Base-by-base conservation (phyloP, 2,329 filamentous ascomycete genomes). In the Colletotrichum coccodes region DNA sequence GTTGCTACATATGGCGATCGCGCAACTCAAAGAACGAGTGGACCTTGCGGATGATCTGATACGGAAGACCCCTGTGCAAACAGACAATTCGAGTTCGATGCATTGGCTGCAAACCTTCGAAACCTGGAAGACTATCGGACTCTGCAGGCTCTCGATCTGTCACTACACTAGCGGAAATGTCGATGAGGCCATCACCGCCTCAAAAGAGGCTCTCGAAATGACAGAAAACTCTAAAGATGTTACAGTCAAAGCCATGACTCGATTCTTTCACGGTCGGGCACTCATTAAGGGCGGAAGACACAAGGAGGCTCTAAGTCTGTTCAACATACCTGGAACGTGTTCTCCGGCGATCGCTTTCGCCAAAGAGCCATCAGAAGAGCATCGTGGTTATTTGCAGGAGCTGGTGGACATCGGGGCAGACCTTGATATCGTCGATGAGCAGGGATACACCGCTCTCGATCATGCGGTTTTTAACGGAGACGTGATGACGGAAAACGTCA, bases 341-440 rank as follows among this genome's bases (percentile, higher is more conserved):
- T 76, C 79, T 0, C 76, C 79, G 6, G 76, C 76, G n/a, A 78
- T 80, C 23, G 79, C 78, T 1, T 70, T 83, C 21, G 79, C 76
- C 71, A 81, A 79, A 61, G 81, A 82, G 62, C 79, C 79, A 0
- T 81, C 77, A 0, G 68, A 71, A 1, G 80, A 83, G 70, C 74
- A 82, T 60, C 71, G 75, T 0, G 60, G 71, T 1, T 81, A 81
- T 61, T 68, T 82, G 3, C 59, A 59, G 7, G 75, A 79, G 40
- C 66, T 82, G 32, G 70, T 81, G 1, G 72, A 77, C 9, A 73
- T 73, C 1, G 77, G 79, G 1, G 79, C 74, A 7, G 74, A 81
- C 54, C 47, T 82, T 64, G 71, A 74, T 23, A 65, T 75, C 4
- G 60, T 72, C 3, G 80, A 83, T 49, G 72, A 76, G 7, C 70